Evolutionary conservation across 129 eudicot genomes (phyloP), one percentile per base, ranked within the genome.

Genomic region (Logfia minima): DNA sequence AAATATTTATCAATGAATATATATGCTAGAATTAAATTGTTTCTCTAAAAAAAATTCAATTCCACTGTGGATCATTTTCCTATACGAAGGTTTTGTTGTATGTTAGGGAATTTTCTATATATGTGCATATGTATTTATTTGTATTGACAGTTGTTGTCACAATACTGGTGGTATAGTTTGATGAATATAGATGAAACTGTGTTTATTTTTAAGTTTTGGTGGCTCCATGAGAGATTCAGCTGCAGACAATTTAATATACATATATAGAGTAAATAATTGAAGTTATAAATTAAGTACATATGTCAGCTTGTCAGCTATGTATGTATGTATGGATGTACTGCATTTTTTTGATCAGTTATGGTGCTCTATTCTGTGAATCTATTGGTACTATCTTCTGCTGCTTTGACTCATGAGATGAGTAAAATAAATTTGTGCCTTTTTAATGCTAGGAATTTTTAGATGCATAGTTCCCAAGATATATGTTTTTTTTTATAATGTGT

Each of bases 401-500:
- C 17, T 79, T 68, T 72, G 58, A 71, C 58, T 63, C 70, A 58
- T 69, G 70, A 41, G 13, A 70, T 4, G 53, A 72, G 72, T 64
- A 60, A 26, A 79, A 21, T 29, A 79, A 71, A 63, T 31, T 77
- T 37, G 69, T 18, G 31, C 22, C 68, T 77, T n/a, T 78, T 67
- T 32, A 21, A 4, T 66, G 37, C 55, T 76, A 31, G 43, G 17
- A 51, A 76, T 51, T 43, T 18, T 64, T 71, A 64, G 74, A 66
- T 52, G 79, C 74, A 73, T 80, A 65, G 37, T 34, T 80, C 78
- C 79, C 74, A 65, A 72, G 37, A 53, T 31, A 62, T 79, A 58
- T 26, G 23, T 35, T 35, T 66, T 58, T 58, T 77, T 68, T 55
- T 19, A 55, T 55, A 55, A 17, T n/a, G 63, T 19, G 21, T n/a